Evolutionary conservation across 345 rosid genomes (phyloP).

Genomic region (Populus simonii): DNA sequence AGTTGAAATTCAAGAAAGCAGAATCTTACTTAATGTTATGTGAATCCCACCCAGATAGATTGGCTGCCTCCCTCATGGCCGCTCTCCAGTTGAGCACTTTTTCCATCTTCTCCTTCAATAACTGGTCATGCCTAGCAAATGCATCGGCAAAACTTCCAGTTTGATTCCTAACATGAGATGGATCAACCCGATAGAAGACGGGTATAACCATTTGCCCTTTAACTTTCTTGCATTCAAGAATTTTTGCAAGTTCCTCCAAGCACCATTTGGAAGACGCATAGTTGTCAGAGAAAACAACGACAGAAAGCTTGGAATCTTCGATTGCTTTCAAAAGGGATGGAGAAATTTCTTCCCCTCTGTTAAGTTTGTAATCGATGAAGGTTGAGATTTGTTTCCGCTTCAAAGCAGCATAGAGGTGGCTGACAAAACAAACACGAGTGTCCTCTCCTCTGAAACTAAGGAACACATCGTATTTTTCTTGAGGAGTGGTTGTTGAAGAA

Average conservation of each 20-base stretch:
- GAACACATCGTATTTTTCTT: background rate
- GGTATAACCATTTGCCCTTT: slow-evolving; percentile 1
- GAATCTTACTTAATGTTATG: background rate
- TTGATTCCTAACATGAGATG: slow-evolving; percentile 1
- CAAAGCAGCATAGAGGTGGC: background rate
- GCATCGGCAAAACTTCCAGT: background rate
- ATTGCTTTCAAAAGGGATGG: background rate
- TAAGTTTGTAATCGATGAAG: slow-evolving; percentile 5
- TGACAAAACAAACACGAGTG: too few relatives aligned
- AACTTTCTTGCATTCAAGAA: background rate
- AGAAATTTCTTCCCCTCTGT: background rate
- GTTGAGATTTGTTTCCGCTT: background rate
- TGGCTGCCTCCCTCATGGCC: background rate
- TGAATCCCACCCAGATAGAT: slow-evolving; percentile 1
- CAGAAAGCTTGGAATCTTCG: slow-evolving; percentile 10
- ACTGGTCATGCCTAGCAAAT: background rate
- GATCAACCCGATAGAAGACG: slow-evolving; percentile 4
- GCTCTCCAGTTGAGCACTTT: background rate
- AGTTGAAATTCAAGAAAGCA: too few relatives aligned
- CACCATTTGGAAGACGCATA: too few relatives aligned
- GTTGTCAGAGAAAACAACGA: background rate
- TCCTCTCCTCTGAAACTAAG: background rate
- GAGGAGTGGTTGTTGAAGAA: too few relatives aligned
- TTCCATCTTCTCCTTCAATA: too few relatives aligned
- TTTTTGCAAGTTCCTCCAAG: background rate